Evolutionary conservation across 2,329 filamentous ascomycete genomes (phyloP), one percentile per base, ranked within the genome.

Genomic region (Cladosporium sp.): DNA sequence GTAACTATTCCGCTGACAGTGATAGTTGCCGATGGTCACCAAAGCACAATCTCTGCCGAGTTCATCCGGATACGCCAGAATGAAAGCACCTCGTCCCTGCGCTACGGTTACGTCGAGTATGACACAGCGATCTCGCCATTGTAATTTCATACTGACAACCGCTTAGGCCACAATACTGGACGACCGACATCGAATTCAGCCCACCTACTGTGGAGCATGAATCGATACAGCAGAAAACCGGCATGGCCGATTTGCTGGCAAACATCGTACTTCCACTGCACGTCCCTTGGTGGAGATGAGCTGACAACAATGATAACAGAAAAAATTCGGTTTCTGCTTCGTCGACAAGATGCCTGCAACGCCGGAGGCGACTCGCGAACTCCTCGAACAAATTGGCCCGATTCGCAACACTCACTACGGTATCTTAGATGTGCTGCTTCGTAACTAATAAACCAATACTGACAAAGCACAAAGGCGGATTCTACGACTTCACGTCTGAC

Each of bases 321-420:
- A 85, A 66, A 76, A 79, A 67, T 86, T 85, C 68, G 93, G 94
- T 3, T 92, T 96, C 75, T 91, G 85, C 71, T 94, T 94, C 73
- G 86, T 97, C 18, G 84, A 88, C 57, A 81, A 83, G 51, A 89
- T 89, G 16, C 92, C 92, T 14, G 81, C 87, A 1, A 84, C 84
- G 5, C 90, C 92, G 0, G 83, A 89, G 69, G 85, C 88, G 6
- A 97, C 93, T 0, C 79, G 94, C 77, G 76, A 81, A n/a, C 82
- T 97, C 1, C 82, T 98, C 2, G 85, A 91, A 73, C 87, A 88
- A 63, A 96, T 99, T 68, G 87, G 92, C 0, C 94, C 94, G 69
- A 93, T 98, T 72, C 87, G 93, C 21, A 84, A 89, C 67, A 99
- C 95, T 0, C 95, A 98, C 76, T 99, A 98, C 77, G 94, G 92